These are phyloP conservation scores for Narthecium ossifragum DNA, from an alignment of 106 monocot genomes.

Conservation along the genomic window DNA sequence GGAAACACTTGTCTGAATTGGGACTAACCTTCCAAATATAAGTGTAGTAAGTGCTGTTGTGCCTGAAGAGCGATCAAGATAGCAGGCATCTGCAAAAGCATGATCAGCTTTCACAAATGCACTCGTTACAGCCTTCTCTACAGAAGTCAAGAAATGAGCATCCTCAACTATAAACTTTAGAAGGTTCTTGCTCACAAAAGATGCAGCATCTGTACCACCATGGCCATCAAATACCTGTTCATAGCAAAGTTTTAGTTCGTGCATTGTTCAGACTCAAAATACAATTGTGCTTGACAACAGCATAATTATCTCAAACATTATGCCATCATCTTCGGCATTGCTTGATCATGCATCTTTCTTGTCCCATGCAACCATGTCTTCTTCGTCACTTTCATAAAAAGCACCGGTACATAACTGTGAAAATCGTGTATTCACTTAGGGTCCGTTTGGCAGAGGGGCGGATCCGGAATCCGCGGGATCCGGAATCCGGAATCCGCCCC, in stretches of 20 bases:
- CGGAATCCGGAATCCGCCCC: no score
- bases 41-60: constrained; percentile 61
- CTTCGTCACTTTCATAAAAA: no score
- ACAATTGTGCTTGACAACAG: neutral
- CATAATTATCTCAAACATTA: neutral
- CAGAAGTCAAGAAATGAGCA: constrained; percentile 31
- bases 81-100: constrained; percentile 54
- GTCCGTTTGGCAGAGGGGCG: no score
- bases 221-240: constrained; percentile 86
- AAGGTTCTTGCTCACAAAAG: constrained; percentile 54
- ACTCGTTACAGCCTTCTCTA: constrained; percentile 56
- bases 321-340: no score
- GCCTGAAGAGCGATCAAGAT: constrained; percentile 57
- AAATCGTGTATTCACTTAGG: no score
- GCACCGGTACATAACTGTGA: no score
- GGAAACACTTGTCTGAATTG: no score
- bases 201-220: constrained; percentile 70
- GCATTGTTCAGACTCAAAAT: constrained; percentile 8
- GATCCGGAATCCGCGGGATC: no score
- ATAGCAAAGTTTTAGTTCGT: no score
- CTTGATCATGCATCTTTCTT: no score
- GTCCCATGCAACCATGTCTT: no score
- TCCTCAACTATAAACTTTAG: constrained; percentile 62
- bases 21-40: constrained; percentile 70
- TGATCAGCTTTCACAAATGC: constrained; percentile 67